A percentile compares a stretch with the other conserved stretches of the same genome.
Conservation (phyloP, 768 basidiomycete species). For the Leucocoprinus birnbaumii region DNA sequence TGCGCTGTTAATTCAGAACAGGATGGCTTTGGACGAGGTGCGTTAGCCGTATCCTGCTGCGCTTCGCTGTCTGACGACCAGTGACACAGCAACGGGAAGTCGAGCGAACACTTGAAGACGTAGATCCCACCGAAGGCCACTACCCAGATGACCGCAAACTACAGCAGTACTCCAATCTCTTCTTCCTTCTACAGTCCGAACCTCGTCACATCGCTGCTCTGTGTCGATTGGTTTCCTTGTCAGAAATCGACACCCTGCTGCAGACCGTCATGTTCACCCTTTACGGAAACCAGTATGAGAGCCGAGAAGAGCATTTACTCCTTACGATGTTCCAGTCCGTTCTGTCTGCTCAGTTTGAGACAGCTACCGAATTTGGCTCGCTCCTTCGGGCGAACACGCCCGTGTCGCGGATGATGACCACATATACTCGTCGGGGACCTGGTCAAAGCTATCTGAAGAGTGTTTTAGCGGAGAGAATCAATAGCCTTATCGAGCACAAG, state of each 20-base stretch:
- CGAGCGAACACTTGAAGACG: slow-evolving; percentile 92
- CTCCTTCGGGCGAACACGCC: slow-evolving; percentile 98
- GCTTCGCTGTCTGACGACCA: slow-evolving; percentile 14
- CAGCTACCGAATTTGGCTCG: slow-evolving; percentile 98
- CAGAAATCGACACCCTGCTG: slow-evolving; percentile 97
- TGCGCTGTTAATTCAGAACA: slow-evolving; percentile 95
- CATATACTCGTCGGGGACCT: slow-evolving; percentile 97
- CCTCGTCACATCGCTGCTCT: slow-evolving; percentile 96
- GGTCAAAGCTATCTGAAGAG: slow-evolving; percentile 98
- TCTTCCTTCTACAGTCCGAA: slow-evolving; percentile 97
- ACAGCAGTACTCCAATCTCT: slow-evolving; percentile 97
- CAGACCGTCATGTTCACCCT: slow-evolving; percentile 99
- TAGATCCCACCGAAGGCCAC: slow-evolving; percentile 88
- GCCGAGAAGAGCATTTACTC: slow-evolving; percentile 95
- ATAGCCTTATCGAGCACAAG: slow-evolving; percentile 98
- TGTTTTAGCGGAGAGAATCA: slow-evolving; percentile 96
- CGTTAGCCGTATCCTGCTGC: slow-evolving; percentile 23
- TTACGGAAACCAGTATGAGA: slow-evolving; percentile 99
- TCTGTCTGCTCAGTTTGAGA: slow-evolving; percentile 97
- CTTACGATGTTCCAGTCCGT: slow-evolving; percentile 99
- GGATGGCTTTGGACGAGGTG: slow-evolving; percentile 95
- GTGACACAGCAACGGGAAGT: slow-evolving; percentile 83
- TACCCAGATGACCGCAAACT: slow-evolving; percentile 93
- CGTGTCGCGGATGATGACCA: slow-evolving; percentile 99
- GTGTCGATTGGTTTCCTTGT: slow-evolving; percentile 92